Evolutionary conservation across 495 filamentous ascomycete species (phyloP), one percentile per base, ranked within the genome.

Genomic region (Glarea lozoyensis): DNA sequence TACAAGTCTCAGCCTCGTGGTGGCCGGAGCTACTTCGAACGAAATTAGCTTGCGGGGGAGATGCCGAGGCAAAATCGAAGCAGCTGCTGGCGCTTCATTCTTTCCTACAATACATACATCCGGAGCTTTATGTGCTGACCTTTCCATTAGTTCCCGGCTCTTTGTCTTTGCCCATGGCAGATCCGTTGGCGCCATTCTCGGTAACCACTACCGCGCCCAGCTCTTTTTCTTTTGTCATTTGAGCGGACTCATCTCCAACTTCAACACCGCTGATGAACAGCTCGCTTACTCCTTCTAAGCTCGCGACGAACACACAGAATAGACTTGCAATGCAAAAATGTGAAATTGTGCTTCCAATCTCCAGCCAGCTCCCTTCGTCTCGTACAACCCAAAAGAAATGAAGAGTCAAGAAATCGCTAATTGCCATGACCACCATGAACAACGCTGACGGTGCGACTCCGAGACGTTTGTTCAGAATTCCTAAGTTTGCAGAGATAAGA

Each of bases 301-400:
- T 81, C 1, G 88, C 84, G 31, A 99, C 90, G 61, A 97, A 99
- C 3, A 94, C 78, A 55, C 87, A 89, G 25, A 97, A 58, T 53
- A 84, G 49, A 58, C 88, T 94, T 13, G 87, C 89, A 61, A 99
- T 97, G 46, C 76, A 76, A 60, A 96, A 99, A 53, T 95, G 86
- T 52, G 76, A 92, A 47, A 99, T 99, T 1, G 84, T 94, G 23
- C 84, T 90, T 36, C 93, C 93, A 55, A 97, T 99, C 54, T 99
- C 93, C 40, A 99, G 65, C 93, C 93, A 99, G 25, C 80, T 87
- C 0, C 93, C 92, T 59, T 97, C 88, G 57, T 99, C 93, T 42
- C 79, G 80, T 5, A 99, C 93, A 58, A 94, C 81, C 74, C 82
- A 99, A 62, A 99, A 99, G 70, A 99, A 99, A 60, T 92, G 88